Percentiles rank a stretch among this genome's conserved stretches.
Conservation (phyloP, 176 grass and related monocot genomes). For the Musa itinerans region DNA sequence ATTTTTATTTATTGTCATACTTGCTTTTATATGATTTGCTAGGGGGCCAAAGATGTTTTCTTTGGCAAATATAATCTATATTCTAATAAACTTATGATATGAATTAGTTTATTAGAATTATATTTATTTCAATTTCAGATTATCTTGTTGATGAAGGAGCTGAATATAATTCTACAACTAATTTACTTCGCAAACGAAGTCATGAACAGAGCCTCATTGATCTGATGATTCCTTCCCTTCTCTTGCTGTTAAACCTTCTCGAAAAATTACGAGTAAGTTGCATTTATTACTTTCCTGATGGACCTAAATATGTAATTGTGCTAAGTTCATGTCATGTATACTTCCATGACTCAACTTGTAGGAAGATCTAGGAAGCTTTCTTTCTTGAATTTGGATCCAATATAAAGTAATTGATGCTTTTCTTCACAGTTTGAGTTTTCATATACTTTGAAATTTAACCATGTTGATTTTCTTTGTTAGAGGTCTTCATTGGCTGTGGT, state of each 20-base stretch:
- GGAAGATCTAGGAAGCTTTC: too few relatives aligned
- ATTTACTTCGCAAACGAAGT: constrained; percentile 83
- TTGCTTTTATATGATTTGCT: too few relatives aligned
- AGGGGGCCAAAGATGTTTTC: too few relatives aligned
- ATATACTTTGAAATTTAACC: too few relatives aligned
- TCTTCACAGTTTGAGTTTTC: too few relatives aligned
- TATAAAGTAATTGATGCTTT: too few relatives aligned
- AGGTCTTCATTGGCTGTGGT: too few relatives aligned
- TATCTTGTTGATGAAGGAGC: constrained; percentile 95
- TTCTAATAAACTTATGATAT: background rate
- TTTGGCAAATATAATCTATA: too few relatives aligned
- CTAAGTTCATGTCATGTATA: background rate
- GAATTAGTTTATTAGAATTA: background rate
- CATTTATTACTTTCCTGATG: background rate
- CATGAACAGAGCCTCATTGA: constrained; percentile 86
- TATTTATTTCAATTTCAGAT: constrained; percentile 52
- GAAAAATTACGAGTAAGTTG: constrained; percentile 65
- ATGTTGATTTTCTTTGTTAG: too few relatives aligned
- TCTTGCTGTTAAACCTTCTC: constrained; percentile 86
- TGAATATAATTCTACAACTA: constrained; percentile 80
- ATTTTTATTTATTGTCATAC: too few relatives aligned
- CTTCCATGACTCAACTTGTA: background rate
- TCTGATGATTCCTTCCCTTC: constrained; percentile 91
- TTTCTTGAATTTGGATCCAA: too few relatives aligned
- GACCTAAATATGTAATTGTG: background rate